Percentiles rank a stretch among this genome's conserved stretches.
phyloP scores from a whole-genome alignment of 805 yeast genomes.

The Deakozyma indianensis region DNA sequence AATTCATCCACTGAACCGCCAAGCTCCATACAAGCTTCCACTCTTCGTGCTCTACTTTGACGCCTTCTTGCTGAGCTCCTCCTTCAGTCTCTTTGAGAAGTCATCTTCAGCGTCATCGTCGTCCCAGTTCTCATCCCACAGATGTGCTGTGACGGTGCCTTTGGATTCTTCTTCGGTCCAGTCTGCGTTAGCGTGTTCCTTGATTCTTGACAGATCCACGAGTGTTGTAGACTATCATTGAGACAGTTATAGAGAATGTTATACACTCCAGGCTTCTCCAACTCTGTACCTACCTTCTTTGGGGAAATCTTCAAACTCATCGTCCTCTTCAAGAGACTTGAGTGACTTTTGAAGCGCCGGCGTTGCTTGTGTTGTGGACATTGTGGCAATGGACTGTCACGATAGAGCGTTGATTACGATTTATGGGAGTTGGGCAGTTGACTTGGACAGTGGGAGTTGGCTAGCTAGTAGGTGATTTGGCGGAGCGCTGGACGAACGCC shows the following conservation, averaged over 20 bases:
- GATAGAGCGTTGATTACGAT: not conserved
- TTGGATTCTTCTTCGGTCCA: slow-evolving; percentile 41
- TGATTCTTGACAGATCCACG: no score
- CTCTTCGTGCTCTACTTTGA: no score
- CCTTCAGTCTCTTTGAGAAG: slow-evolving; percentile 57
- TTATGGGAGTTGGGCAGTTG: no score
- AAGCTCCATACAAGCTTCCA: not conserved
- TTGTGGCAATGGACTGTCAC: not conserved
- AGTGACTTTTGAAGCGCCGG: not conserved
- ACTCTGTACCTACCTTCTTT: slow-evolving; percentile 40
- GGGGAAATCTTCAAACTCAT: slow-evolving; percentile 94
- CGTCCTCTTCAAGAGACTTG: slow-evolving; percentile 76
- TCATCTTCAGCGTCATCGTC: slow-evolving; percentile 81
- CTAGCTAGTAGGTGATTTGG: no score
- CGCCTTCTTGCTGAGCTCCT: slow-evolving; percentile 9
- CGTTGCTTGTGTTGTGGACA: not conserved
- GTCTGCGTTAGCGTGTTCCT: slow-evolving; percentile 26
- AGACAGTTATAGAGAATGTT: no score
- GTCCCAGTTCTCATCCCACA: slow-evolving; percentile 18
- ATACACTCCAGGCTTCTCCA: no score
- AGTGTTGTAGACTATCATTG: not conserved
- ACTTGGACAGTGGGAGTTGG: no score
- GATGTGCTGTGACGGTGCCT: not conserved
- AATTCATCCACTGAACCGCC: not conserved
- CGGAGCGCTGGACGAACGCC: no score